Base-by-base conservation (phyloP, 2,329 filamentous ascomycete species). In the Phyllosticta ampelicida region DNA sequence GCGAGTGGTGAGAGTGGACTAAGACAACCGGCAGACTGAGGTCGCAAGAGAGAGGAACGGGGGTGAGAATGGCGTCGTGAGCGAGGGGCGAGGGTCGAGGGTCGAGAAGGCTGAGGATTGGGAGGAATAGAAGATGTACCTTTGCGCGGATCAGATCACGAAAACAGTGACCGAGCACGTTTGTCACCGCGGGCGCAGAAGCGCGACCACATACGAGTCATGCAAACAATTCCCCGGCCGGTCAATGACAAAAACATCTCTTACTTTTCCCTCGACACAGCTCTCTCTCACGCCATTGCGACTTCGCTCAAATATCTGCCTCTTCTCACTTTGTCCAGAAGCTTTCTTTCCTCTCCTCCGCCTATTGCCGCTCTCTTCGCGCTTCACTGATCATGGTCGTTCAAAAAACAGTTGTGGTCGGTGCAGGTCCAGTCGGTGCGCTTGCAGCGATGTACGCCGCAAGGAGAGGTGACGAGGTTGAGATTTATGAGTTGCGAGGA, bases 371-470 rank as follows among this genome's bases (percentile, higher is more conserved):
- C 30, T 16, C 11, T 23, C 29, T 26, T 16, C 29, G 11, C 50
- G 23, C 30, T 16, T 23, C 36, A 30, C 18, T n/a, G 29, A 48
- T 29, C 36, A 61, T 60, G 55, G 62, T 62, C 30, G 70, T 65
- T 61, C 81, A 89, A 66, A 94, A 89, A 73, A 83, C 87, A 58
- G 80, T 95, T 19, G 81, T 99, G 52, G 86, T 99, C 53, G 94
- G 94, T 56, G 94, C 91, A 57, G 94, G 94, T 1, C 94, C 94
- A 0, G 94, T 99, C 8, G 94, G 94, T 48, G 89, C 91, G 10
- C 77, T 99, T 49, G 91, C 94, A 21, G 94, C 90, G 50, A 76
- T 99, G 5, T 99, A 97, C 76, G 92, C 94, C 56, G 92, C 94
- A 3, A 82, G 86, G 64, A 80, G 92, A 70, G 94, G 91, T 50